phyloP scores from a whole-genome alignment of 2,329 filamentous ascomycete species.

The Alternaria ethzedia region DNA sequence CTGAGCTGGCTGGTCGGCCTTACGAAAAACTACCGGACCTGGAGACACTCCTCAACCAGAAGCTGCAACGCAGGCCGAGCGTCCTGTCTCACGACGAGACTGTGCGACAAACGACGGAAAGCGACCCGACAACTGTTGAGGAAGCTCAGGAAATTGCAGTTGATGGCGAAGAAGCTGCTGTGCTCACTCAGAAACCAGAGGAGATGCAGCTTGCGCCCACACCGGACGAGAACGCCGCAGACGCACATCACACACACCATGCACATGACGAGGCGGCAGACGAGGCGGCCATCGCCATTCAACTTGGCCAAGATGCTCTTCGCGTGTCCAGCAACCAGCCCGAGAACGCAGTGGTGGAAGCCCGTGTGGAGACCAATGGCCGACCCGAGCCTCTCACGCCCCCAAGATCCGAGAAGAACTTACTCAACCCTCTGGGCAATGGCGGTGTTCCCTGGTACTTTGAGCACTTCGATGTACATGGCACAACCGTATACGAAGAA shows the following conservation, averaged over 20 bases:
- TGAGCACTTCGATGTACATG: constrained; percentile 76
- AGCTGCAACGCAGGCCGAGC: constrained; percentile 61
- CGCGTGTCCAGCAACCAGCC: constrained; percentile 23
- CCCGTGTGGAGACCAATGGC: constrained; percentile 19
- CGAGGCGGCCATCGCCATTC: constrained; percentile 45
- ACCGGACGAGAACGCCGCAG: constrained; percentile 41
- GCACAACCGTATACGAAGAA: constrained; percentile 78
- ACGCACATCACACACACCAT: constrained; percentile 34
- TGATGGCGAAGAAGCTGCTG: constrained; percentile 21
- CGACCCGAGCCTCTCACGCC: constrained; percentile 65
- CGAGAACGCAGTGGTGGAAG: constrained; percentile 26
- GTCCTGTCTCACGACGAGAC: constrained; percentile 29
- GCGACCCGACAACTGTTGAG: constrained; percentile 13
- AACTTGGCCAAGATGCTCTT: constrained; percentile 40
- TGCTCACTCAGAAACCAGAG: constrained; percentile 23
- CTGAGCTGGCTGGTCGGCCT: constrained; percentile 75
- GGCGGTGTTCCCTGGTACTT: constrained; percentile 92
- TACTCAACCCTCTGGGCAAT: constrained; percentile 52
- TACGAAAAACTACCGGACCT: constrained; percentile 77
- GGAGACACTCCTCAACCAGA: constrained; percentile 73
- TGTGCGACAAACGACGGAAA: constrained; percentile 32
- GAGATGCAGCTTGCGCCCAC: constrained; percentile 43
- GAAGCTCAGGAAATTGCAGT: constrained; percentile 14
- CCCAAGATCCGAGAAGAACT: constrained; percentile 62
- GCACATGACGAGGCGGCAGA: constrained; percentile 43